A percentile compares a stretch with the other conserved stretches of the same genome.
Conservation (phyloP, 768 basidiomycete species). For the Psilocybe subaeruginosa region DNA sequence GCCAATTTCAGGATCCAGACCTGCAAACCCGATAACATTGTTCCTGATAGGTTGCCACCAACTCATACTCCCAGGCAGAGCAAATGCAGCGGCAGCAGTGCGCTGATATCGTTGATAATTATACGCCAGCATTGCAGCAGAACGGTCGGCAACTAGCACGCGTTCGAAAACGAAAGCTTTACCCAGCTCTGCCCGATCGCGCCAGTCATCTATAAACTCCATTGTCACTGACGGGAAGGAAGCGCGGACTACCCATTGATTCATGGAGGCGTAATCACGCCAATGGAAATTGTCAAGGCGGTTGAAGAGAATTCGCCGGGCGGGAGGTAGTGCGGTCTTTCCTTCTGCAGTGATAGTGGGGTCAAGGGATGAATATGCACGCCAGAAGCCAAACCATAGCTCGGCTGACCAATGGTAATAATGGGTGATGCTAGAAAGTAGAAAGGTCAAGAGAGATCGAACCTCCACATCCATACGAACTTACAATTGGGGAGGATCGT, state of each 20-base stretch:
- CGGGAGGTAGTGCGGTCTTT: slow-evolving; percentile 70
- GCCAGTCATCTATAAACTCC: slow-evolving; percentile 86
- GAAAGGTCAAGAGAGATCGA: neutral
- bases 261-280: slow-evolving; percentile 93
- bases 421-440: slow-evolving; percentile 69
- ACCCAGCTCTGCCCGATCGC: slow-evolving; percentile 71
- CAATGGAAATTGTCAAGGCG: slow-evolving; percentile 77
- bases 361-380: slow-evolving; percentile 85
- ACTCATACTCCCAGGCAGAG: slow-evolving; percentile 69
- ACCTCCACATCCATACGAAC: slow-evolving; percentile 25
- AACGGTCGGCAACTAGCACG: slow-evolving; percentile 86
- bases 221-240: slow-evolving; percentile 80
- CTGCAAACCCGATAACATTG: slow-evolving; percentile 74
- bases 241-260: slow-evolving; percentile 81
- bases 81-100: slow-evolving; percentile 75
- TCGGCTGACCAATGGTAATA: slow-evolving; percentile 96
- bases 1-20: slow-evolving; percentile 47
- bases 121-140: slow-evolving; percentile 76
- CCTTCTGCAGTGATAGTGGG: slow-evolving; percentile 66
- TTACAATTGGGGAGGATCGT: slow-evolving; percentile 87
- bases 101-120: slow-evolving; percentile 74
- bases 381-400: slow-evolving; percentile 91
- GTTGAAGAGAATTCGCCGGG: slow-evolving; percentile 76
- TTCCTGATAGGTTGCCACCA: slow-evolving; percentile 87
- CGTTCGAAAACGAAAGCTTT: slow-evolving; percentile 82